Evolutionary conservation across 352 stramenopile genomes (phyloP), one percentile per base, ranked within the genome.

Genomic region (Phytophthora fragariaefolia): DNA sequence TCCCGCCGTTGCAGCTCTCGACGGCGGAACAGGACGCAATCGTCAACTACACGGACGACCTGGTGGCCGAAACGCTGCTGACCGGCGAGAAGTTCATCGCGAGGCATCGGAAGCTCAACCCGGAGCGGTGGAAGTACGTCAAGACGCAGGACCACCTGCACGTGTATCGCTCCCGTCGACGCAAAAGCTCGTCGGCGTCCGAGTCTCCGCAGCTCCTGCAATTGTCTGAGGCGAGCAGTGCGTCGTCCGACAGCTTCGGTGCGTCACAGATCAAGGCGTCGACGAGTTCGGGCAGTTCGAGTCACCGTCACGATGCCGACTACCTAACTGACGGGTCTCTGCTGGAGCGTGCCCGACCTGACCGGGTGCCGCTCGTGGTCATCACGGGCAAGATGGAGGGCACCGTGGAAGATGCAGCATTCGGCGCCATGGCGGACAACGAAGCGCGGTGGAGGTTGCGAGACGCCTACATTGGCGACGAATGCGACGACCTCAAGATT

Each of bases 371-470:
- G 36, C 12, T 79, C 0, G 26, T 80, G 9, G 22, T 79, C 4
- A 38, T 79, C 56, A 77, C 74, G 2, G 74, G 74, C 20, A 75
- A 66, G 27, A 63, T 80, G 62, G 71, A 75, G 15, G 75, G 75
- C 15, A 76, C 61, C 1, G 52, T 83, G 22, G 71, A 80, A 30
- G 75, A 83, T 47, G 56, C 58, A 13, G 65, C 69, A n/a, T 74
- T 79, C 51, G 75, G 75, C 12, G 58, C 50, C 1, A 36, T 80
- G 4, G 70, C 71, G 17, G 69, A 77, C 32, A 80, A 78, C 18
- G 60, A 76, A 36, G 55, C 68, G 4, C 58, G 64, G 9, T 78
- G 68, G 76, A 43, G 60, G 24, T 56, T 82, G 13, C 66, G 69
- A 18, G 69, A 76, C 63, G 65, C 72, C 58, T 78, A 81, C 54